Evolutionary conservation across 2,329 filamentous ascomycete species (phyloP), one percentile per base, ranked within the genome.

Genomic region (Alternaria consortialis): DNA sequence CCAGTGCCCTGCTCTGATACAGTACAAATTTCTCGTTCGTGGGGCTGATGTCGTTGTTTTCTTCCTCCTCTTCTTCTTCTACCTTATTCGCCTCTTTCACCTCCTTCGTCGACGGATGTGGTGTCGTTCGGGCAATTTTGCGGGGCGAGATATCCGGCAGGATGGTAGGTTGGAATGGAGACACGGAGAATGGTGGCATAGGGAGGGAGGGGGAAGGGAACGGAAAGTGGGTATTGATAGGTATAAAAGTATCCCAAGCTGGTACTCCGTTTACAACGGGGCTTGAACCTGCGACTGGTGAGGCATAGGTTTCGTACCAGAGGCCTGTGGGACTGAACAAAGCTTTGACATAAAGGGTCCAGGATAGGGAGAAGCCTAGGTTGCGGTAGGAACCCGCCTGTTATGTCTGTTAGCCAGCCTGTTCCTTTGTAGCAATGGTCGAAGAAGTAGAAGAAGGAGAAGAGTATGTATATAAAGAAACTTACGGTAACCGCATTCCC

Each of bases 291-390:
- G 54, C 42, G 17, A 52, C 55, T 0, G 44, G 40, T 2, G 60
- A 51, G 3, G 66, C 69, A 46, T 57, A 68, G 4, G 56, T 55
- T 5, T 71, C 66, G 17, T 58, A 47, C 67, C 69, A 71, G 25
- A 60, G 39, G 0, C 69, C 67, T 11, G 50, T 62, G 17, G 58
- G 47, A 43, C 51, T 51, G 9, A 70, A 59, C 1, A 39, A 1
- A 1, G 55, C 57, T 15, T 50, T 46, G 13, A 66, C 63, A 31
- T 70, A 70, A 1, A 60, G 29, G 6, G 48, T 60, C 64, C 64
- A 69, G 11, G 60, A 54, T n/a, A 62, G 51, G 2, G 43, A 53
- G 53, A 69, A 69, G 2, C 67, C 68, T 7, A 57, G 56, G 52
- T 60, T 65, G n/a, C 59, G 55, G 29, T 67, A 70, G 4, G 54